Percentiles rank a stretch among this genome's conserved stretches.
Conservation (phyloP, 192 early-diverging fungal genomes). For the Rhizoclosmatium globosum region DNA sequence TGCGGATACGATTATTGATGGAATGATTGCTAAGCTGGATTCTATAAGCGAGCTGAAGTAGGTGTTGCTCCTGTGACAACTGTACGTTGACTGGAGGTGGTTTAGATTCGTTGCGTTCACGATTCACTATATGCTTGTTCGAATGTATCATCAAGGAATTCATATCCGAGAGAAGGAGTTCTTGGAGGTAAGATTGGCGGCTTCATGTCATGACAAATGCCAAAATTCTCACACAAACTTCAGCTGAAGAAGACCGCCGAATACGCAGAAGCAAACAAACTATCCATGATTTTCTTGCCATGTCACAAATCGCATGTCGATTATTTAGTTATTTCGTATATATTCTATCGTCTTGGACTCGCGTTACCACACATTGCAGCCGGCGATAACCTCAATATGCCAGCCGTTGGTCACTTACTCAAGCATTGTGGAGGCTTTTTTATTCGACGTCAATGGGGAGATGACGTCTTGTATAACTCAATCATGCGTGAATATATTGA, state of each 20-base stretch:
- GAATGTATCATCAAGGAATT: constrained; percentile 88
- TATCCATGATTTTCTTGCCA: constrained; percentile 81
- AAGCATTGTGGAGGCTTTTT: constrained; percentile 79
- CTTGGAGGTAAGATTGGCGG: constrained; percentile 57
- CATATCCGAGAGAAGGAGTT: constrained; percentile 84
- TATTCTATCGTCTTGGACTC: constrained; percentile 82
- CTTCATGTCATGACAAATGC: not conserved
- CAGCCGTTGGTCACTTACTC: constrained; percentile 71
- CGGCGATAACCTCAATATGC: constrained; percentile 85
- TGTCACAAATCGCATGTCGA: constrained; percentile 90
- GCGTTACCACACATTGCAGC: constrained; percentile 85
- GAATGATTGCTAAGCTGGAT: constrained; percentile 73
- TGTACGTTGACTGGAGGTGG: not conserved
- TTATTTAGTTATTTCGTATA: constrained; percentile 81
- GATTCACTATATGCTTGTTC: constrained; percentile 75
- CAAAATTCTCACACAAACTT: not conserved
- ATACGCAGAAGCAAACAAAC: constrained; percentile 61
- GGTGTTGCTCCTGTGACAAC: not conserved
- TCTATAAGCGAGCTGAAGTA: constrained; percentile 66
- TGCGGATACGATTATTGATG: constrained; percentile 50
- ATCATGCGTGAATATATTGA: constrained; percentile 82
- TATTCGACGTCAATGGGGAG: constrained; percentile 81
- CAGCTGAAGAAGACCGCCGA: constrained; percentile 44
- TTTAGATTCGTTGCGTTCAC: constrained; percentile 73
- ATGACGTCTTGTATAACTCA: constrained; percentile 74